Conservation (phyloP, 805 yeast species). For the Starmerella roubikii region DNA sequence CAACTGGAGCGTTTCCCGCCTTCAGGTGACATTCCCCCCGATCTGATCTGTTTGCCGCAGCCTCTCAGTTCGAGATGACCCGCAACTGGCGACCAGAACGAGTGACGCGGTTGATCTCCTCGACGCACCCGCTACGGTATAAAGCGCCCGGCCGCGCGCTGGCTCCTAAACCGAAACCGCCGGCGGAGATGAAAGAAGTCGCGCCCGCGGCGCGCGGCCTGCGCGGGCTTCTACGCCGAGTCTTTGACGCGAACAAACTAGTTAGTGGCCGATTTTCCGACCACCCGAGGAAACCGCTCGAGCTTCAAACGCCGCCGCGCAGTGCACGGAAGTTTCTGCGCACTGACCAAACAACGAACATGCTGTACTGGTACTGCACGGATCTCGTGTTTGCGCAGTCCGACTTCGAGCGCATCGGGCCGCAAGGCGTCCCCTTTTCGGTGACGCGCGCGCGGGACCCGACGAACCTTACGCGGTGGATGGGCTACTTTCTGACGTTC, state of each 20-base stretch:
- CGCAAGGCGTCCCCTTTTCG: constrained; percentile 25
- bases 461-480: constrained; percentile 31
- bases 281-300: constrained; percentile 1
- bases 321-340: constrained; percentile 11
- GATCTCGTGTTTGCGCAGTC: constrained; percentile 22
- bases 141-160: constrained; percentile 11
- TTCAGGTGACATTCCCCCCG: too few species aligned
- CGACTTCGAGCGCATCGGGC: constrained; percentile 26
- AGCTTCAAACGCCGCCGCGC: neutral
- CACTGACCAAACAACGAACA: constrained; percentile 19
- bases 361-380: constrained; percentile 26
- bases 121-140: too few species aligned
- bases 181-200: constrained; percentile 14
- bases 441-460: constrained; percentile 40
- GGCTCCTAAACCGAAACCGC: constrained; percentile 15
- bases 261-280: constrained; percentile 1
- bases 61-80: too few species aligned
- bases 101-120: too few species aligned
- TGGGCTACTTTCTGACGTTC: constrained; percentile 44
- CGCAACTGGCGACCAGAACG: too few species aligned
- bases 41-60: too few species aligned
- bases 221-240: constrained; percentile 9
- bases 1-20: too few species aligned
- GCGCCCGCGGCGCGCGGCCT: constrained; percentile 9
- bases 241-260: constrained; percentile 6